Percentiles rank a stretch among this genome's conserved stretches.
phyloP scores from a whole-genome alignment of 2,329 filamentous ascomycete species.

The Lachnum nothofagi region DNA sequence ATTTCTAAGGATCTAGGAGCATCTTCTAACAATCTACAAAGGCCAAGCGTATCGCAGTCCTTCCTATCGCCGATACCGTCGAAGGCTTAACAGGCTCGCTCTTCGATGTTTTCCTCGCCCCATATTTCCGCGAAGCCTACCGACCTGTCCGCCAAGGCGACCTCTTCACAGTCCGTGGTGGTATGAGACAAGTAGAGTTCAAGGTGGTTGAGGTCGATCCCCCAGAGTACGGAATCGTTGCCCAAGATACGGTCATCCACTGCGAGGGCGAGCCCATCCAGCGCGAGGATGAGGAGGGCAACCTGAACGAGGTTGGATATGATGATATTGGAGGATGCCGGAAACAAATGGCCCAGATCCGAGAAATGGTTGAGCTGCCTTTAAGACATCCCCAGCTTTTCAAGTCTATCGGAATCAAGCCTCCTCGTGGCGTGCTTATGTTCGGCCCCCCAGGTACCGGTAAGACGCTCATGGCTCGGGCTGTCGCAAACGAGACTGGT shows the following conservation, averaged over 20 bases:
- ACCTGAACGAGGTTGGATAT: slow-evolving; percentile 97
- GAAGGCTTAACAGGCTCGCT: slow-evolving; percentile 96
- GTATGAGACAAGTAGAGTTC: slow-evolving; percentile 99
- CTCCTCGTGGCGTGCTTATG: slow-evolving; percentile 93
- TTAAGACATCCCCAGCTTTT: slow-evolving; percentile 96
- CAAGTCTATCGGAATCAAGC: slow-evolving; percentile 99
- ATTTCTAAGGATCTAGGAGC: neutral
- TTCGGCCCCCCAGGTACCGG: slow-evolving; percentile 96
- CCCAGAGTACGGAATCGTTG: slow-evolving; percentile 96
- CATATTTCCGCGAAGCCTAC: slow-evolving; percentile 99
- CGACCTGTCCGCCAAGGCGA: slow-evolving; percentile 95
- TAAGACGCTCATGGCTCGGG: slow-evolving; percentile 98
- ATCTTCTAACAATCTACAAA: slow-evolving; percentile 37
- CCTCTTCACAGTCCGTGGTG: slow-evolving; percentile 92
- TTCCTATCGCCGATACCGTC: slow-evolving; percentile 95
- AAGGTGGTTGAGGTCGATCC: slow-evolving; percentile 99
- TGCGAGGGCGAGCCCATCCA: slow-evolving; percentile 96
- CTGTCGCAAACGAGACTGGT: slow-evolving; percentile 97
- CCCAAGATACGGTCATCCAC: slow-evolving; percentile 97
- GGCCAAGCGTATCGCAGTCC: slow-evolving; percentile 98
- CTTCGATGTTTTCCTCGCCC: slow-evolving; percentile 98
- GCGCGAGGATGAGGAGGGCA: slow-evolving; percentile 98
- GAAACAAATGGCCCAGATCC: slow-evolving; percentile 99
- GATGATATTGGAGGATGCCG: slow-evolving; percentile 98
- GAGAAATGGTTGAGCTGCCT: slow-evolving; percentile 95